Evolutionary conservation across 2,329 filamentous ascomycete genomes (phyloP), one percentile per base, ranked within the genome.

Genomic region (Stemphylium vesicarium): DNA sequence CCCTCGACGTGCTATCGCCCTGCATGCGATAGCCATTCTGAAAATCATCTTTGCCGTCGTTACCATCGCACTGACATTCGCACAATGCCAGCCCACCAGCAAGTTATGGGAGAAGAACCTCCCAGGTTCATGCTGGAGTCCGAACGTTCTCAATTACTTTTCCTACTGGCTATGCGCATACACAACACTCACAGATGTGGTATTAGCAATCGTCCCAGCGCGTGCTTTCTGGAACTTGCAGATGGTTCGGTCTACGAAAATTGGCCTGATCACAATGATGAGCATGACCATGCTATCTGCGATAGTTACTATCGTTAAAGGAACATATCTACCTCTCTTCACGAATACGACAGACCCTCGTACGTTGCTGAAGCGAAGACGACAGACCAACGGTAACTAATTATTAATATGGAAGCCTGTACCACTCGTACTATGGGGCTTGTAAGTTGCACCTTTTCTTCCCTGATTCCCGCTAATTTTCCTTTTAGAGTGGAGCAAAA

Each of bases 111-210:
- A 56, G n/a, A 56, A 50, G 45, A 44, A 37, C 2, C 18, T 55
- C 16, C 33, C 41, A 8, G 53, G 56, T 6, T 47, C 40, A 0
- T 59, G 53, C 37, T 59, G 56, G 56, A 35, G 31, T 16, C 52
- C 52, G 5, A 42, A 45, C 11, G 41, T 56, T 7, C 38, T 59
- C 9, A 53, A 53, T n/a, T 32, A 53, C 41, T 56, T 59, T 13
- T 56, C 45, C 15, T 59, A 59, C 31, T 50, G 49, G 44, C 32
- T 59, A 2, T 59, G 45, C 20, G 52, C 49, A 13, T 59, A 59
- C 9, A 59, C 45, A 2, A 50, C 56, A 6, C 22, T 59, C 4
- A 56, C 52, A 0, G 56, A 59, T 16, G 18, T 56, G 6, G 40
- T 59, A n/a, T 32, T 53, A 22, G 49, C 52, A 13, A 20, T 59